Conservation (phyloP, 129 eudicot genomes). For the Centrapalus pauciflorus region DNA sequence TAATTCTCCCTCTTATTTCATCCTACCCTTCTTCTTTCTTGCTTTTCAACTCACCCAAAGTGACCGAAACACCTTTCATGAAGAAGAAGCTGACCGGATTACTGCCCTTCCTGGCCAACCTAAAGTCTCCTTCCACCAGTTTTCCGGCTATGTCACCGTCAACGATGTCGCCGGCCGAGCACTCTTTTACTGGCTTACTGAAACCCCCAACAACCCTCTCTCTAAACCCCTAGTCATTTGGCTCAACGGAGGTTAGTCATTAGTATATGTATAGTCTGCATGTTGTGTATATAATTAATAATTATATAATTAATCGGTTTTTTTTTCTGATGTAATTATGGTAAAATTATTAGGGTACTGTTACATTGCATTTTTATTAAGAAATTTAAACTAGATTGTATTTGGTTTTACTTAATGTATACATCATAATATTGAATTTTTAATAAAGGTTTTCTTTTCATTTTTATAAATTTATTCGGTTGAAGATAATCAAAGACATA, state of each 20-base stretch:
- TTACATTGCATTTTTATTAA: constrained; percentile 30
- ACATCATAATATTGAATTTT: not conserved
- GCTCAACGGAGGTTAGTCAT: constrained; percentile 84
- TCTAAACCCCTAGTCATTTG: constrained; percentile 77
- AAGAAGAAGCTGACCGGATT: constrained; percentile 62
- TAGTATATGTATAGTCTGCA: not conserved
- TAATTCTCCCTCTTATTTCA: constrained; percentile 22
- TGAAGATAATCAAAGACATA: not conserved
- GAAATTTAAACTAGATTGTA: not conserved
- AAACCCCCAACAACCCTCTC: constrained; percentile 45
- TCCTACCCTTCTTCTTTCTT: constrained; percentile 23
- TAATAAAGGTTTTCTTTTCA: not conserved
- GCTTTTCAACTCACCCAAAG: constrained; percentile 16
- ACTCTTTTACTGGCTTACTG: constrained; percentile 94
- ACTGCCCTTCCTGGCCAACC: constrained; percentile 86
- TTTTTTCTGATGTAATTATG: not conserved
- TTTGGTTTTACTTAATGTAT: not conserved
- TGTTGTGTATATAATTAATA: not conserved
- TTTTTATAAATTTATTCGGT: not conserved
- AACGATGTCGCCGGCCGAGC: constrained; percentile 71
- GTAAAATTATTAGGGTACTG: constrained; percentile 10
- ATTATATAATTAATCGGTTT: not conserved
- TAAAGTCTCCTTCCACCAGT: constrained; percentile 67
- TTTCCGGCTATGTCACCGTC: constrained; percentile 91
- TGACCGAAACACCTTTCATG: not conserved